Evolutionary conservation across 805 yeast species (phyloP), one percentile per base, ranked within the genome.

Genomic region (Wickerhamomyces ciferrii): DNA sequence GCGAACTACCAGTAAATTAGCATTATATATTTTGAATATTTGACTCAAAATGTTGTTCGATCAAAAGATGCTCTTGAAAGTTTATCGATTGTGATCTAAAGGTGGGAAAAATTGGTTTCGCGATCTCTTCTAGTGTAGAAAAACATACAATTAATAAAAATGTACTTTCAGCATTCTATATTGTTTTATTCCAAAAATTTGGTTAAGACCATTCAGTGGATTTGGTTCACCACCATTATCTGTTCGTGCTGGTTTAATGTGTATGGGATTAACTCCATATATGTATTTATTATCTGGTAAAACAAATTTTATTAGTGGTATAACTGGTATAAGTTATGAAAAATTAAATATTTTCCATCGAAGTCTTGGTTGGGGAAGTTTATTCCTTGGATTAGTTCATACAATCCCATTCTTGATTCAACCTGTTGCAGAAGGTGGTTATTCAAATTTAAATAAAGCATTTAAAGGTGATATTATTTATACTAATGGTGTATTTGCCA

Each of bases 181-280:
- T 48, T 47, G 61, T 18, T 68, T 69, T 31, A 54, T 68, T 58
- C 83, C 83, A 7, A 76, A 72, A 44, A 68, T 69, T 42, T 77
- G 74, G 70, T 74, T 74, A 50, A 61, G 83, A 46, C 76, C 62
- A 0, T 79, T 84, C 56, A 32, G 61, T 5, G 79, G 78, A 0
- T 78, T 78, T 58, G 84, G 84, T 2, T 67, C 80, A 3, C 80
- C 83, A n/a, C 84, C 83, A 10, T 48, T 79, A 32, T 80, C 79
- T 0, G 72, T 75, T 1, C 59, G 84, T 42, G 65, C 82, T 1
- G 83, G 83, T 2, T 49, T 76, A 25, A 70, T 74, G 71, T 70
- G 78, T 1, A 62, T 70, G 29, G 78, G 79, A 0, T 60, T 78
- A 40, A 66, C 75, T 8, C 83, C 84, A 0, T 74, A 76, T 53